Evolutionary conservation across 768 basidiomycete species (phyloP), one percentile per base, ranked within the genome.

Genomic region (Macrolepiota dolichaula): DNA sequence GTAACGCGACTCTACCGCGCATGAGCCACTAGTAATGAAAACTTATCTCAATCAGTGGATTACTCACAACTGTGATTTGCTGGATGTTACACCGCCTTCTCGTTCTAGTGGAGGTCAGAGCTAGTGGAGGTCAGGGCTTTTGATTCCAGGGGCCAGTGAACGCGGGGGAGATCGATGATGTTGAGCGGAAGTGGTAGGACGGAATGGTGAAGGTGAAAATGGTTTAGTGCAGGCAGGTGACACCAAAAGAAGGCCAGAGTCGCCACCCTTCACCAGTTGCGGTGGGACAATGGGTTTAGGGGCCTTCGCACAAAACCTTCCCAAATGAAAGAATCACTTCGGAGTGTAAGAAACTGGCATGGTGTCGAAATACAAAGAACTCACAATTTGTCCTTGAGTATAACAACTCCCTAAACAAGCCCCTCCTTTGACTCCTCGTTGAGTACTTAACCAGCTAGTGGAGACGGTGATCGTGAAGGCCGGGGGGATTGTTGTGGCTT

Each of bases 381-480:
- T 66, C 57, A 74, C 73, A 66, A 67, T 65, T 65, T 69, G 36
- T 49, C 66, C 56, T 67, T 66, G 35, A 66, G 57, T 27, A 55
- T 52, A n/a, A 69, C 62, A 9, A 70, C 65, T 2, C 55, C 68
- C 29, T 49, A 55, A 10, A 53, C 32, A 49, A 57, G 36, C 32
- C 61, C 57, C 36, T 53, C 67, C 53, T 64, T 65, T 19, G 50
- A 24, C 25, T 64, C 54, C 44, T 49, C 49, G 37, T 51, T 32
- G 29, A 40, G 27, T 24, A 49, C 24, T 36, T 50, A 32, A 29
- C 35, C 38, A 53, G 56, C n/a, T 7, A 44, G 19, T 44, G 80
- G 76, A 2, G 78, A 78, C 2, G 77, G 71, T 3, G 75, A 65
- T 35, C 81, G 77, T 1, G 78, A 78, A 1, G 74, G 74, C 24